Base-by-base conservation (phyloP, 78 protist genomes). In the Tieghemostelium lacteum region DNA sequence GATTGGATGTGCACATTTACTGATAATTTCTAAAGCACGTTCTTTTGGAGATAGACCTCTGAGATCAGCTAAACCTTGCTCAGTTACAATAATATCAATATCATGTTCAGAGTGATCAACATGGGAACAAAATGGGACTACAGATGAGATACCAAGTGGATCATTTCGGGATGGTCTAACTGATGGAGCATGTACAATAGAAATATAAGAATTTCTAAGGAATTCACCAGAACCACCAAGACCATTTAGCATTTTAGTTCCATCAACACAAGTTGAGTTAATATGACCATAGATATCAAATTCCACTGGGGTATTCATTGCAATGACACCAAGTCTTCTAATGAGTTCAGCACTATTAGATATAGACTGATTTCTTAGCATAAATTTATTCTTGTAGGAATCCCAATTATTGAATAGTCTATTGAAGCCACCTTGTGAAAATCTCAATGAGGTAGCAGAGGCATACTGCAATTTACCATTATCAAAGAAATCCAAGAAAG, bases 211-310 rank as follows among this genome's bases (percentile, higher is more conserved):
- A 22, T 94, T 94, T 45, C 96, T 24, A 5, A 95, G 37, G 29
- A 94, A 94, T 50, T 94, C 96, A 37, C 96, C 96, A 66, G 94
- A 83, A 14, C 96, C 96, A 69, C 96, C 96, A 17, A 94, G 40
- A 75, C 96, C 96, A 75, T 94, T 70, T 20, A 93, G 36, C 93
- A 94, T 94, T 45, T 37, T 91, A 1, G 96, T 31, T n/a, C 96
- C 96, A 16, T 34, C 22, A 5, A 95, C 83, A 57, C 69, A 66
- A 31, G 95, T 94, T 7, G 93, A 72, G 20, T 94, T 94, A 8
- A 55, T 93, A 42, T 94, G 96, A 22, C 95, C 96, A 85, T 94
- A 94, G 61, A 94, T 93, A 76, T 94, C 96, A 20, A 94, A 67
- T 31, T 94, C 96, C 5, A 88, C 70, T 12, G 96, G 96, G 12